phyloP scores from a whole-genome alignment of 2,329 filamentous ascomycete species.

The Podosphaera fusca region DNA sequence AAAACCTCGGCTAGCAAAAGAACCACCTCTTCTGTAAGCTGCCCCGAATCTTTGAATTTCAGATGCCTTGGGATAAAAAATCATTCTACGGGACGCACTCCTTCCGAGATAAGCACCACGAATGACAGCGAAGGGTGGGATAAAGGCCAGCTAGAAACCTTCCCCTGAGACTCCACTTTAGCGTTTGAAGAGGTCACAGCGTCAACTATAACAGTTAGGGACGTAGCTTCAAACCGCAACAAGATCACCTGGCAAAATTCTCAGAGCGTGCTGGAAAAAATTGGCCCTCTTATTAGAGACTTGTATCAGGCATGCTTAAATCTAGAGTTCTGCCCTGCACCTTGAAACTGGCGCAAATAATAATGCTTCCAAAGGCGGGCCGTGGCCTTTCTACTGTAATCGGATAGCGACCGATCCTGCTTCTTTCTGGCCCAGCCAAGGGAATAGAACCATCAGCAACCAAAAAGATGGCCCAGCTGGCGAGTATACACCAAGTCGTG shows the following conservation, averaged over 20 bases:
- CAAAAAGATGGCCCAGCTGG: background rate
- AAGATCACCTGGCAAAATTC: background rate
- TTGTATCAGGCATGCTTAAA: background rate
- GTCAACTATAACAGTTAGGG: background rate
- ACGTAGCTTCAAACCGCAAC: background rate
- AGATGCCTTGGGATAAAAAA: background rate
- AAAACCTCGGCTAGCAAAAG: background rate
- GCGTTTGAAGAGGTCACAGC: background rate
- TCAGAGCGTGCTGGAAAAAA: background rate
- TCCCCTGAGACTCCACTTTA: background rate
- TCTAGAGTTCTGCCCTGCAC: background rate
- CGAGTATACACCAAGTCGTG: background rate
- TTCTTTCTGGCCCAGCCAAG: background rate
- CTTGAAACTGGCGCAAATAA: background rate
- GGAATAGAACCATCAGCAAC: background rate
- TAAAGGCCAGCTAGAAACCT: background rate
- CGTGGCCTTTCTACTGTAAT: background rate
- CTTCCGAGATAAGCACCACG: background rate
- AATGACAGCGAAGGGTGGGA: background rate
- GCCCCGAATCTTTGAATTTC: background rate
- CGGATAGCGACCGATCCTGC: background rate
- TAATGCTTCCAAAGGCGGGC: background rate
- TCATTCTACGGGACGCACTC: background rate
- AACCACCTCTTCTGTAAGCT: background rate
- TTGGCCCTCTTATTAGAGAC: background rate